Evolutionary conservation across 768 basidiomycete genomes (phyloP).

Genomic region (Tremella mesenterica): DNA sequence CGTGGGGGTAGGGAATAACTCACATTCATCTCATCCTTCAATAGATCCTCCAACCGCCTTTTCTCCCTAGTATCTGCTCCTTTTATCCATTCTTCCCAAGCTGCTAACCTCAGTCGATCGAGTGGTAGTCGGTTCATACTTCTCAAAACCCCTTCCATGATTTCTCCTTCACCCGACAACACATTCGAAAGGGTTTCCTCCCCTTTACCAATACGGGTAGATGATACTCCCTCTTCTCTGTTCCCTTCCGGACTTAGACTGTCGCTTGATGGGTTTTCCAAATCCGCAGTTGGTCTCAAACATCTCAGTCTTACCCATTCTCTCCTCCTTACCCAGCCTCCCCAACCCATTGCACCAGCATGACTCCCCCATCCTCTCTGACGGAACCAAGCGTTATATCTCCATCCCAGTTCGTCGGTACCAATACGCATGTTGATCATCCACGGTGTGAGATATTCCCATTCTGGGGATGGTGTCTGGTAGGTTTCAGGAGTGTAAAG

Average conservation of each 20-base stretch:
- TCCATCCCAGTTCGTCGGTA: constrained; percentile 38
- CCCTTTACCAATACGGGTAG: too few species aligned
- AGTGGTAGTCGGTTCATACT: constrained; percentile 11
- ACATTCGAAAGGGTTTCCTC: too few species aligned
- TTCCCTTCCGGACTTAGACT: not conserved
- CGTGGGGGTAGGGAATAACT: not conserved
- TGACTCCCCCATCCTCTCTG: constrained; percentile 28
- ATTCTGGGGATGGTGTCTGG: constrained; percentile 31
- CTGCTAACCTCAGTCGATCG: constrained; percentile 28
- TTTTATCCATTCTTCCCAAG: constrained; percentile 26
- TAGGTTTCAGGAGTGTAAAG: constrained; percentile 31
- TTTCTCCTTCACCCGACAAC: too few species aligned
- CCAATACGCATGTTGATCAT: constrained; percentile 38
- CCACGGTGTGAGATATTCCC: constrained; percentile 37
- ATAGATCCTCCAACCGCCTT: constrained; percentile 5
- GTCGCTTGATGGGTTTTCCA: not conserved
- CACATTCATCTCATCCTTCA: constrained; percentile 15
- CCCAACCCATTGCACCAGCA: constrained; percentile 30
- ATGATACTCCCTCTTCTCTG: not conserved
- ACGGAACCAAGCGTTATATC: constrained; percentile 39
- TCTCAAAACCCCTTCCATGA: constrained; percentile 8
- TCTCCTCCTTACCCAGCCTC: constrained; percentile 35
- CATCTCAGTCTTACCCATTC: constrained; percentile 36
- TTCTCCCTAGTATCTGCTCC: not conserved
- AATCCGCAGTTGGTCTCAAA: not conserved